Evolutionary conservation across 1,284 basidiomycete species (phyloP).

Genomic region (Schizophyllum commune): DNA sequence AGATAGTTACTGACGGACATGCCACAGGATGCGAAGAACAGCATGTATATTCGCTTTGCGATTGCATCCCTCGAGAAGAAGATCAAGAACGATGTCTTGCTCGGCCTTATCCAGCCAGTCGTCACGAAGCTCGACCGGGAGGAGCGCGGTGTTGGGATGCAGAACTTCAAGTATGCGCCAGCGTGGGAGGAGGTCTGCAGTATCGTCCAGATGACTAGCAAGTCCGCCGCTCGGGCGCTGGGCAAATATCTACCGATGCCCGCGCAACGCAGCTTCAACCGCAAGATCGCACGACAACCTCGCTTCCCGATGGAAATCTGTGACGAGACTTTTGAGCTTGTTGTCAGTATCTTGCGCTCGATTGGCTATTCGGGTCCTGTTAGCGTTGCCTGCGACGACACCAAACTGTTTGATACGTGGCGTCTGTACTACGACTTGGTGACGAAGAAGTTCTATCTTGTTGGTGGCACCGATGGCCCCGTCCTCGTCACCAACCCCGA

Average conservation of each 20-base stretch:
- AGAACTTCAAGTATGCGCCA: constrained; percentile 28
- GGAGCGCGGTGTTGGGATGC: constrained; percentile 24
- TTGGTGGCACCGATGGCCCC: constrained; percentile 18
- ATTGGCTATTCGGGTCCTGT: constrained; percentile 18
- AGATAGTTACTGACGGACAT: too few relatives aligned
- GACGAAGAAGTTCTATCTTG: constrained; percentile 13
- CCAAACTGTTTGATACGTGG: constrained; percentile 18
- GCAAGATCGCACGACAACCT: constrained; percentile 7
- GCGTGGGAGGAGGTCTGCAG: constrained; percentile 22
- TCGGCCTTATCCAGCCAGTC: constrained; percentile 23
- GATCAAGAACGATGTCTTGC: constrained; percentile 20
- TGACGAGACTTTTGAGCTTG: constrained; percentile 8
- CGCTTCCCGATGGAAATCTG: constrained; percentile 16
- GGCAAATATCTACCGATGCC: constrained; percentile 17
- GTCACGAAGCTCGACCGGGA: constrained; percentile 17
- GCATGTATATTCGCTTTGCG: too few relatives aligned
- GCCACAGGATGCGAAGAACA: too few relatives aligned
- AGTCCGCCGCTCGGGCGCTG: constrained; percentile 19
- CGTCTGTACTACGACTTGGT: constrained; percentile 16
- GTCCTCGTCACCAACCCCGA: too few relatives aligned
- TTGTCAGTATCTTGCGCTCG: constrained; percentile 8
- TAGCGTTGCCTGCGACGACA: constrained; percentile 21
- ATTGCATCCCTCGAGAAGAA: constrained; percentile 14
- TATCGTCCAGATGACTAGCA: constrained; percentile 19
- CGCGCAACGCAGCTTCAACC: constrained; percentile 8